Evolutionary conservation across 2,329 filamentous ascomycete species (phyloP), one percentile per base, ranked within the genome.

Genomic region (Periglandula ipomoeae): DNA sequence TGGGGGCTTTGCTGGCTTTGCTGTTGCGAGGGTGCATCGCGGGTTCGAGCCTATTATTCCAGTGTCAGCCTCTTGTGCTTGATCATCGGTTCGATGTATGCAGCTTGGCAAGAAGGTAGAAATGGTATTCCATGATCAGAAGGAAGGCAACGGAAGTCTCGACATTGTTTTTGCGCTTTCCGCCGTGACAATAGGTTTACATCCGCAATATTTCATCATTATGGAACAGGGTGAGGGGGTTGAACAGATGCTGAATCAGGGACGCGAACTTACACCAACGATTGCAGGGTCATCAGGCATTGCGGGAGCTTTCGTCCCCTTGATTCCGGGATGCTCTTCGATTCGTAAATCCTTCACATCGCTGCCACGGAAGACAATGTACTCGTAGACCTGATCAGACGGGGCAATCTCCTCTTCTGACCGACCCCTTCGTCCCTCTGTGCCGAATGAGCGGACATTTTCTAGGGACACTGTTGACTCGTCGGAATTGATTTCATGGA

Each of bases 141-240:
- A 96, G 90, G 90, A 96, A 96, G 90, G 89, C 90, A 96, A 95
- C 90, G 89, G 90, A 95, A 84, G 86, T 84, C 81, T 95, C 90
- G 84, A 95, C 90, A 95, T 74, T 79, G 78, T 89, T 74, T 81
- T 83, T 95, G 89, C 89, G 89, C 89, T 86, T 85, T 86, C 86
- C 85, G 84, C 82, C 78, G 80, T 79, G 75, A 76, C 65, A 80
- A 76, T 43, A 78, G 71, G 70, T 94, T 95, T 88, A 93, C 88
- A 95, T 95, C 90, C 90, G 89, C 79, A 85, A 87, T 95, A 72
- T 72, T 93, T 94, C 87, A 89, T 95, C 90, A 95, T 81, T 61
- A 59, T 68, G 71, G 73, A 65, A 41, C 6, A 30, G n/a, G n/a
- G n/a, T n/a, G n/a, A 17, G 15, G 22, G 45, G 56, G 49, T 41